A percentile compares a stretch with the other conserved stretches of the same genome.
phyloP scores from a whole-genome alignment of 352 stramenopile species.

The Globisporangium apiculatum region DNA sequence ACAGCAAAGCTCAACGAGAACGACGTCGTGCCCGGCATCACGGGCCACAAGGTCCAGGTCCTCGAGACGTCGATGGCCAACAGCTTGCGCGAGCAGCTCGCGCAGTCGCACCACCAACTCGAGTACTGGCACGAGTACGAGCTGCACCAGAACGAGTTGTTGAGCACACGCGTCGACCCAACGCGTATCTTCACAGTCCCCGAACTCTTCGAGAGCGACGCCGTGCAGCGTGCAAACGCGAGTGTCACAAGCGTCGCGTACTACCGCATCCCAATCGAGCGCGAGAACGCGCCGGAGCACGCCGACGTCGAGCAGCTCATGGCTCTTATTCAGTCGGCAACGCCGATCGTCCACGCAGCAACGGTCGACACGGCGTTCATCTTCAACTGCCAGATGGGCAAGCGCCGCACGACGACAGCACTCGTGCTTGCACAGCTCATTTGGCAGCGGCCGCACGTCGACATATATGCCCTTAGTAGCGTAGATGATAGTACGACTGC shows the following conservation, averaged over 20 bases:
- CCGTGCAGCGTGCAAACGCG: constrained; percentile 22
- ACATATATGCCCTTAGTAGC: neutral
- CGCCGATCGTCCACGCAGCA: constrained; percentile 13
- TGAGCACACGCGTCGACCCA: constrained; percentile 28
- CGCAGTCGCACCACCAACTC: constrained; percentile 33
- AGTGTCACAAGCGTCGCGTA: constrained; percentile 52
- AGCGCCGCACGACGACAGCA: constrained; percentile 72
- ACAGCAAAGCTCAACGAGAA: constrained; percentile 81
- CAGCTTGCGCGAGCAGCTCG: constrained; percentile 67
- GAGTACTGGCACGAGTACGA: constrained; percentile 79
- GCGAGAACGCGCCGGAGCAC: constrained; percentile 78
- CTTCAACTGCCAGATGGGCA: constrained; percentile 87
- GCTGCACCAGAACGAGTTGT: constrained; percentile 59
- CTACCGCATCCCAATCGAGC: constrained; percentile 68
- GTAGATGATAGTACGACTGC: no score
- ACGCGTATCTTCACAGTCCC: constrained; percentile 50
- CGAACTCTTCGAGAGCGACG: constrained; percentile 50
- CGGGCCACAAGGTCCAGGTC: constrained; percentile 73
- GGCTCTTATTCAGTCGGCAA: constrained; percentile 37
- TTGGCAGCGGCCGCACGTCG: constrained; percentile 35
- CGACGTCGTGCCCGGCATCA: constrained; percentile 75
- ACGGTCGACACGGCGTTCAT: constrained; percentile 61
- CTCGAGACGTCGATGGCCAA: constrained; percentile 77
- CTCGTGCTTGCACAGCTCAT: constrained; percentile 66
- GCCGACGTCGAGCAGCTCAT: constrained; percentile 61